Evolutionary conservation across 1,284 basidiomycete genomes (phyloP).

Genomic region (Boletellus deceptivus): DNA sequence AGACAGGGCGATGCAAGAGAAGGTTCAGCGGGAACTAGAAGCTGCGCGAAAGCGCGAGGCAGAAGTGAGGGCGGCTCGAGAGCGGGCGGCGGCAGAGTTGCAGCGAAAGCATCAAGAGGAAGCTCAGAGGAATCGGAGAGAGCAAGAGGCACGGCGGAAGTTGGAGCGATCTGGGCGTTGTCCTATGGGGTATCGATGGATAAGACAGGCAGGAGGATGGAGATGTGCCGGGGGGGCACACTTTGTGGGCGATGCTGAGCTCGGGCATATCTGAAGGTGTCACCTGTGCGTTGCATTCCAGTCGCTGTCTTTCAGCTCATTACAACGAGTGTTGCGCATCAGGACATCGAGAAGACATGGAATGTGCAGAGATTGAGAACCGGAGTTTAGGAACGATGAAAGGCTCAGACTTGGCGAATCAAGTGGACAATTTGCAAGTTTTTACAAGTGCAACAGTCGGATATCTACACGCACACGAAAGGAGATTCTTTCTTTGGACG

Average conservation of each 20-base stretch:
- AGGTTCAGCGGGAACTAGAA: conserved; percentile 24
- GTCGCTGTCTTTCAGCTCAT: neutral
- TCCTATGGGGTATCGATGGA: conserved; percentile 51
- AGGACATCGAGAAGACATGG: too few relatives aligned
- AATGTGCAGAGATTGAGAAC: too few relatives aligned
- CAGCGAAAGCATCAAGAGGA: conserved; percentile 38
- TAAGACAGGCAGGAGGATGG: conserved; percentile 45
- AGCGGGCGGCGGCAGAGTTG: conserved; percentile 32
- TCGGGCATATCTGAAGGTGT: conserved; percentile 3
- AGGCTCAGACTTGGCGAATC: too few relatives aligned
- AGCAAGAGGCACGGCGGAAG: conserved; percentile 40
- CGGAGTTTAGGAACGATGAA: too few relatives aligned
- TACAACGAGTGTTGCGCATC: too few relatives aligned
- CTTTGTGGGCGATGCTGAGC: conserved; percentile 33
- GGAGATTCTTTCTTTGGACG: too few relatives aligned
- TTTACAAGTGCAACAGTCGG: too few relatives aligned
- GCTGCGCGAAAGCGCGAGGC: conserved; percentile 22
- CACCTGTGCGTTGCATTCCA: neutral
- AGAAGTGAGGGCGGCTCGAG: conserved; percentile 24
- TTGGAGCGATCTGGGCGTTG: conserved; percentile 54
- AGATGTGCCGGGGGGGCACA: conserved; percentile 56
- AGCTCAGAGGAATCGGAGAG: conserved; percentile 28
- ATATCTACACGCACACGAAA: too few relatives aligned
- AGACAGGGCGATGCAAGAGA: conserved; percentile 21
- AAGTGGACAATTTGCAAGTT: too few relatives aligned